Evolutionary conservation across 192 early-diverging fungal genomes (phyloP).

Genomic region (Podila clonocystis): DNA sequence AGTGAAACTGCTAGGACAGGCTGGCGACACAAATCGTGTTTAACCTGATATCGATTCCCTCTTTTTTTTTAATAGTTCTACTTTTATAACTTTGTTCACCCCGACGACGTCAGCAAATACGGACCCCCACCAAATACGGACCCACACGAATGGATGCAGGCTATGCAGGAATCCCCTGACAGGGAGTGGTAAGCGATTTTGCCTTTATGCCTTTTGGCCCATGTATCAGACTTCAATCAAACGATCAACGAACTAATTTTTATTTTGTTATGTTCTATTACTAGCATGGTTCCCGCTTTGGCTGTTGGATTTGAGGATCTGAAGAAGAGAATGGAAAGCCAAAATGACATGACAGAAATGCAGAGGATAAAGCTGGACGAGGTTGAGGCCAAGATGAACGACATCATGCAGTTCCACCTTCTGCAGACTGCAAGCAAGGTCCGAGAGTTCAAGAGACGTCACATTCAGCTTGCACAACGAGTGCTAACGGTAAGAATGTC

Average conservation of each 20-base stretch:
- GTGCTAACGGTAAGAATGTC: slow-evolving; percentile 67
- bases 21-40: background rate
- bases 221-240: background rate
- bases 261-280: slow-evolving; percentile 6
- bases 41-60: background rate
- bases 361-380: slow-evolving; percentile 79
- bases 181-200: slow-evolving; percentile 68
- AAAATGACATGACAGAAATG: slow-evolving; percentile 72
- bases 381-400: slow-evolving; percentile 29
- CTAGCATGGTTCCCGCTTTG: slow-evolving; percentile 89
- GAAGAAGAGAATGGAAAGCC: slow-evolving; percentile 84
- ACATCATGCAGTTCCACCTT: slow-evolving; percentile 61
- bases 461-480: slow-evolving; percentile 79
- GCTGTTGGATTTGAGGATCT: slow-evolving; percentile 93
- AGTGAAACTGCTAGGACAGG: background rate
- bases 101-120: slow-evolving; percentile 84
- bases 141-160: slow-evolving; percentile 80
- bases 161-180: slow-evolving; percentile 89
- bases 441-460: slow-evolving; percentile 81
- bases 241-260: background rate
- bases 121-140: slow-evolving; percentile 77
- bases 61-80: slow-evolving; percentile 70
- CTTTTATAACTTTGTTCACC: slow-evolving; percentile 95
- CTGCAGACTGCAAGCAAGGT: slow-evolving; percentile 78
- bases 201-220: background rate